These are phyloP conservation scores for Posidonia oceanica DNA, from an alignment of 116 monocot species.

Conservation along the genomic window DNA sequence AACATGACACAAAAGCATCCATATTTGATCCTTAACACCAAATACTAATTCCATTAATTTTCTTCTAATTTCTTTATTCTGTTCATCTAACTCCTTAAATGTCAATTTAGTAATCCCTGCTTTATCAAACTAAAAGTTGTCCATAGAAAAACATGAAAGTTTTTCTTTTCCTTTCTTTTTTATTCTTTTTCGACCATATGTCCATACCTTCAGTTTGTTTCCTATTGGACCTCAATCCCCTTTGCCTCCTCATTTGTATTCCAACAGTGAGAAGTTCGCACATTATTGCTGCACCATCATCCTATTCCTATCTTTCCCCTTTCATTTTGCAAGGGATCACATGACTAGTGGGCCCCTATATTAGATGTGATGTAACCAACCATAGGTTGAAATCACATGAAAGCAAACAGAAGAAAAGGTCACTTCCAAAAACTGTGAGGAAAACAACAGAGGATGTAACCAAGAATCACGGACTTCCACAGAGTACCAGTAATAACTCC, in stretches of 20 bases:
- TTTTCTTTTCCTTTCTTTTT: too few species aligned
- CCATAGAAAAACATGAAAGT: too few species aligned
- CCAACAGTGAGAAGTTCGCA: too few species aligned
- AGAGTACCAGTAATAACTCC: neutral
- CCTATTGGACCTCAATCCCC: too few species aligned
- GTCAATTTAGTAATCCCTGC: too few species aligned
- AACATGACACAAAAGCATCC: too few species aligned
- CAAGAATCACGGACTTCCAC: conserved; percentile 15
- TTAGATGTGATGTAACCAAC: neutral
- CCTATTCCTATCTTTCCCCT: too few species aligned
- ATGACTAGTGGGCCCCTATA: neutral
- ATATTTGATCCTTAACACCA: neutral
- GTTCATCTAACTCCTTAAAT: neutral
- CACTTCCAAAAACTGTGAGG: conserved; percentile 3
- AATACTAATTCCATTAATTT: neutral
- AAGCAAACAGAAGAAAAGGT: conserved; percentile 11
- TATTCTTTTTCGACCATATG: too few species aligned
- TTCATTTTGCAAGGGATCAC: neutral
- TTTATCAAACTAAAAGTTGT: too few species aligned
- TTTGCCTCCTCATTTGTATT: too few species aligned
- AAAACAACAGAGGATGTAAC: neutral
- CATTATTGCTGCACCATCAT: too few species aligned
- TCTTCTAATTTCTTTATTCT: neutral
- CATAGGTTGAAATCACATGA: conserved; percentile 9
- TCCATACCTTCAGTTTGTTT: too few species aligned